These are phyloP conservation scores for Linanthus parryae DNA, from an alignment of 148 eudicot genomes.

Conservation along the genomic window DNA sequence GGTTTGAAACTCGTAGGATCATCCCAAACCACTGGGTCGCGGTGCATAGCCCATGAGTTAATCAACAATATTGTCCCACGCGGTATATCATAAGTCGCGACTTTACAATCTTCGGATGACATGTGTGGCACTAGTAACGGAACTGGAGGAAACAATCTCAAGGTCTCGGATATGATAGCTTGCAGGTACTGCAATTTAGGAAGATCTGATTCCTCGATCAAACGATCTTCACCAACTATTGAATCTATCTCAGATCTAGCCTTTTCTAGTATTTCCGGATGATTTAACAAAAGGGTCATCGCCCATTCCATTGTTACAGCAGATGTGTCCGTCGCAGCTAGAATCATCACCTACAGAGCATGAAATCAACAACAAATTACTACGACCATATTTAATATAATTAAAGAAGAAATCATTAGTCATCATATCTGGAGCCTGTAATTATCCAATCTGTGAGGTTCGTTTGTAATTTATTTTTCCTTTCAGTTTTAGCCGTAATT, in stretches of 20 bases:
- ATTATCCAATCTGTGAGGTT: background rate
- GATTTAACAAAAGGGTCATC: conserved; percentile 15
- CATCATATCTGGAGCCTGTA: background rate
- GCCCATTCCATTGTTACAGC: conserved; percentile 19
- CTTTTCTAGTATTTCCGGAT: conserved; percentile 13
- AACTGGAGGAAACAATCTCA: conserved; percentile 15
- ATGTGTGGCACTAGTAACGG: conserved; percentile 22
- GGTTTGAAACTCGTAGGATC: conserved; percentile 28
- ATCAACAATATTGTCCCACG: conserved; percentile 18
- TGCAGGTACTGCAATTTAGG: conserved; percentile 17
- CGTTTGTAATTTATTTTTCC: too few species aligned
- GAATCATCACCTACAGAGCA: conserved; percentile 5
- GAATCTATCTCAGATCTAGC: conserved; percentile 14
- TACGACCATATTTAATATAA: too few species aligned
- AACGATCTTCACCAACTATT: background rate
- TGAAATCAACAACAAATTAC: background rate
- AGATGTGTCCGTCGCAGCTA: conserved; percentile 14
- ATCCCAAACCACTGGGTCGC: conserved; percentile 22
- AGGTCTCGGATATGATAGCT: conserved; percentile 19
- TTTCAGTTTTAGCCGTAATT: too few species aligned
- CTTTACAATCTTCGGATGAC: conserved; percentile 9
- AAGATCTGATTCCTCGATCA: conserved; percentile 19
- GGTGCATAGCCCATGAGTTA: conserved; percentile 21
- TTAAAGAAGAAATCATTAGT: too few species aligned
- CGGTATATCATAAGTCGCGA: conserved; percentile 11